Evolutionary conservation across 768 basidiomycete genomes (phyloP), one percentile per base, ranked within the genome.

Genomic region (Suillus subluteus): DNA sequence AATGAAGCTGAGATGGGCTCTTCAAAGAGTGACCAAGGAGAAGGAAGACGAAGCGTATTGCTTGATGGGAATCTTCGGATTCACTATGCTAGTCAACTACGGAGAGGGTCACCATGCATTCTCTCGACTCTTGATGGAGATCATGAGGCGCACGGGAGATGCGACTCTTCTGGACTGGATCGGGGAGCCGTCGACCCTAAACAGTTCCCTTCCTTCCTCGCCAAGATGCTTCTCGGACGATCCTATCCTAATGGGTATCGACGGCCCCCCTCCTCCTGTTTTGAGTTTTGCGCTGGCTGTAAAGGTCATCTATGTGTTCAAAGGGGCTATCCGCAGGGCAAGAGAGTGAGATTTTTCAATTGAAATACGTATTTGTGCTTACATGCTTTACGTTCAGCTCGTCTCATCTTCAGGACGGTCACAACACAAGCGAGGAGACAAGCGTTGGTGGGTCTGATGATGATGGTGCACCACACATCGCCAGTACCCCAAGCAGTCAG

Each of bases 61-160:
- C 26, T 35, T 72, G 30, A 55, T 69, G 40, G 67, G 67, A 26
- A 48, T 72, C 15, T 68, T 72, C 16, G 63, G 64, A 44, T 50
- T 68, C 23, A 50, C 62, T 9, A 43, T 73, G 35, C 38, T 61
- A 1, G 64, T 70, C 12, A 58, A 37, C 32, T 73, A 73, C 32
- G 72, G 72, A 46, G 71, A 71, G 54, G 72, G 71, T 23, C 61
- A 67, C 7, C 58, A 67, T 21, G 68, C 68, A 13, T 69, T 69
- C 26, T 43, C 58, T 38, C 62, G 68, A 40, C 58, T 69, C n/a
- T 46, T 69, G 23, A 32, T 65, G 43, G 63, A 69, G 52, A 61
- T 69, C 23, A 64, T 67, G 44, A 64, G 40, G 30, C 37, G 55
- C 40, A 64, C 66, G 30, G 62, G 56, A 30, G 68, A 69, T 43